phyloP scores from a whole-genome alignment of 2,329 filamentous ascomycete genomes.

The Hypoxylon sp. region DNA sequence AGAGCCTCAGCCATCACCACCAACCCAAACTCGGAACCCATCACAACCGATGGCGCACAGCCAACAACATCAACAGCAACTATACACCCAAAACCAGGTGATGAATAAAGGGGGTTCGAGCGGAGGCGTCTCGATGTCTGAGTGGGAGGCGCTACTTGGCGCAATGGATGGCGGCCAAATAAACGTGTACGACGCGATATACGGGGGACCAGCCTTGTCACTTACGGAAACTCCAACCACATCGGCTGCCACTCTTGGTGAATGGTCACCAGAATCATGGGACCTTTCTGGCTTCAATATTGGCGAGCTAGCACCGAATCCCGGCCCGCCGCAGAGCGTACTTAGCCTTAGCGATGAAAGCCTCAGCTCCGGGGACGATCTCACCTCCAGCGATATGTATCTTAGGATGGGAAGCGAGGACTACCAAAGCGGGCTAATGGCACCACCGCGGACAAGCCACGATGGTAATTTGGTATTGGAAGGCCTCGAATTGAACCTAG shows the following conservation, averaged over 20 bases:
- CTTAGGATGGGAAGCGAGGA: slow-evolving; percentile 60
- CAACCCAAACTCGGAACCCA: slow-evolving; percentile 61
- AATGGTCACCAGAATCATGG: slow-evolving; percentile 73
- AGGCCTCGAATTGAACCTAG: slow-evolving; percentile 47
- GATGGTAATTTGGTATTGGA: slow-evolving; percentile 49
- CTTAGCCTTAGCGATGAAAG: slow-evolving; percentile 72
- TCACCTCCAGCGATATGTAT: slow-evolving; percentile 63
- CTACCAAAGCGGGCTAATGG: slow-evolving; percentile 53
- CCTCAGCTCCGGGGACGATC: slow-evolving; percentile 69
- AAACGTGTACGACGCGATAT: slow-evolving; percentile 89
- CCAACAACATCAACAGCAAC: slow-evolving; percentile 53
- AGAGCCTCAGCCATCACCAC: slow-evolving; percentile 66
- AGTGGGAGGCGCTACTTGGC: slow-evolving; percentile 87
- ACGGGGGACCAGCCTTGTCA: slow-evolving; percentile 73
- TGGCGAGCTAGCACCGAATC: slow-evolving; percentile 62
- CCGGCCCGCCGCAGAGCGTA: slow-evolving; percentile 66
- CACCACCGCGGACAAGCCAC: slow-evolving; percentile 45
- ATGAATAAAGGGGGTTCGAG: slow-evolving; percentile 58
- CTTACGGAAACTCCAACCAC: slow-evolving; percentile 63
- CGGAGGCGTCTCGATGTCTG: slow-evolving; percentile 70
- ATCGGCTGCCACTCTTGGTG: slow-evolving; percentile 56
- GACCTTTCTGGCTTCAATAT: slow-evolving; percentile 67
- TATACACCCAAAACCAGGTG: slow-evolving; percentile 57
- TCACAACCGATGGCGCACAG: slow-evolving; percentile 49
- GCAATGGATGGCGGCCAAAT: slow-evolving; percentile 84